Conservation (phyloP, 768 basidiomycete species). For the Mycena pura region DNA sequence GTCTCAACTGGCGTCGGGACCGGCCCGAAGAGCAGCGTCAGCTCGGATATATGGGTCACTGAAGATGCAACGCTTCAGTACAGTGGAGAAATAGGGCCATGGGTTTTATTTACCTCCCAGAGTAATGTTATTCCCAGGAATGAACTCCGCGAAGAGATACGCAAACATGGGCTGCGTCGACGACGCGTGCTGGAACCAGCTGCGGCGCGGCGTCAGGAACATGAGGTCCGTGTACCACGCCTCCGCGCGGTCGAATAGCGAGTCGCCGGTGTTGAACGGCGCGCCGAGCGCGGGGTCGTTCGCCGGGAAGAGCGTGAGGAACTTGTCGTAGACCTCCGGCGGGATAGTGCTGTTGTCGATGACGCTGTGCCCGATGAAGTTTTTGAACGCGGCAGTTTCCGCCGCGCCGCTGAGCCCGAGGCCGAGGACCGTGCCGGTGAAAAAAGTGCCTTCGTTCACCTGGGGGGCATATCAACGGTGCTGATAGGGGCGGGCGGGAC, state of each 20-base stretch:
- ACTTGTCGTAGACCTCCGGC: slow-evolving; percentile 44
- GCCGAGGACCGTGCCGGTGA: slow-evolving; percentile 47
- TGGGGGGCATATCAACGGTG: too few relatives aligned
- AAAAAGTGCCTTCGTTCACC: slow-evolving; percentile 62
- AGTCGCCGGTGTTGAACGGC: slow-evolving; percentile 65
- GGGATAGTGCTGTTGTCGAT: slow-evolving; percentile 60
- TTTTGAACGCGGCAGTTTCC: slow-evolving; percentile 51
- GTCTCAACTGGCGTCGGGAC: slow-evolving; percentile 48
- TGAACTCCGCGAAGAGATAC: slow-evolving; percentile 63
- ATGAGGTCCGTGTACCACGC: slow-evolving; percentile 67
- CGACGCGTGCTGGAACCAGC: slow-evolving; percentile 58
- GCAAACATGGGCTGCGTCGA: slow-evolving; percentile 55
- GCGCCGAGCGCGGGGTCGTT: slow-evolving; percentile 55
- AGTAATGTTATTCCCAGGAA: slow-evolving; percentile 56
- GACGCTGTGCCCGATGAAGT: slow-evolving; percentile 55
- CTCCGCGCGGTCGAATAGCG: slow-evolving; percentile 60
- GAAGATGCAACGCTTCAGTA: background rate
- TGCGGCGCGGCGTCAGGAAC: slow-evolving; percentile 57
- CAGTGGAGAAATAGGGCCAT: background rate
- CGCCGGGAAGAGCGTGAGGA: slow-evolving; percentile 52
- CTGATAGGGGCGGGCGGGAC: too few relatives aligned
- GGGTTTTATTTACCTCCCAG: slow-evolving; percentile 52
- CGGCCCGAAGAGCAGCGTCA: slow-evolving; percentile 55
- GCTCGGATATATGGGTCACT: slow-evolving; percentile 60
- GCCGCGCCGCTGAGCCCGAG: slow-evolving; percentile 45